Percentiles rank a stretch among this genome's conserved stretches.
These are phyloP conservation scores for Aspergillus sp. DNA, from an alignment of 2,329 filamentous ascomycete genomes.

Conservation along the genomic window DNA sequence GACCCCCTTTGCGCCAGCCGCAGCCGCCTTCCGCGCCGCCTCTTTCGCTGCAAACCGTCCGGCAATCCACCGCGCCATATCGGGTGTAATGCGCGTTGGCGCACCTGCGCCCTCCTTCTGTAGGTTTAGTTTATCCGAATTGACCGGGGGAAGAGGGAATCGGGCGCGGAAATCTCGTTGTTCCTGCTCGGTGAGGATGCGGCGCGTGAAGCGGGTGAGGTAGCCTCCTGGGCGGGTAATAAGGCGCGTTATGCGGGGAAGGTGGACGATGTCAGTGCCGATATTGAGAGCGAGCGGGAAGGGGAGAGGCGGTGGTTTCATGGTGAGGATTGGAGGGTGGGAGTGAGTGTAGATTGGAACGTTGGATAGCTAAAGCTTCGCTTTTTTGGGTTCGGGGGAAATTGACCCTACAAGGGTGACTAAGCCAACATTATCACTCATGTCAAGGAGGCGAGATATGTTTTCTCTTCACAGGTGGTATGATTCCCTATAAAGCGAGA, in stretches of 20 bases:
- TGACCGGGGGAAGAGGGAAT: conserved; percentile 22
- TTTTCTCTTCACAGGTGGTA: background rate
- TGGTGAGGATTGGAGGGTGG: conserved; percentile 14
- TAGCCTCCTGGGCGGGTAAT: conserved; percentile 47
- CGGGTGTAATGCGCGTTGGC: conserved; percentile 20
- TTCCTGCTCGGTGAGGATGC: conserved; percentile 43
- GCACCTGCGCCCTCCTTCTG: too few relatives aligned
- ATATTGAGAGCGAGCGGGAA: conserved; percentile 58
- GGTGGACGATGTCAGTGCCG: conserved; percentile 76
- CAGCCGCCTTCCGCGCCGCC: conserved; percentile 70
- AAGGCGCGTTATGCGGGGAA: conserved; percentile 63
- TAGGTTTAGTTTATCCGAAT: background rate
- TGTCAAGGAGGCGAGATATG: background rate
- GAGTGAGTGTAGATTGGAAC: too few relatives aligned
- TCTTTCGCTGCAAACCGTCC: conserved; percentile 72
- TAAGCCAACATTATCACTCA: background rate
- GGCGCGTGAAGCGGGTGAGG: conserved; percentile 38
- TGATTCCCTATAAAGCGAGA: background rate
- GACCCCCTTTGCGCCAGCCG: conserved; percentile 52
- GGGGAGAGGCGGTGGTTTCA: conserved; percentile 55
- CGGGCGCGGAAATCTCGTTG: conserved; percentile 37
- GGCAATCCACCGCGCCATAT: conserved; percentile 45
- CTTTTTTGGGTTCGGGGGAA: background rate
- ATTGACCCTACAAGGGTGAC: conserved; percentile 1
- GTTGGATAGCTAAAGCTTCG: background rate